A percentile compares a stretch with the other conserved stretches of the same genome.
Evolutionary conservation across 139 green algal genomes (phyloP).

Genomic region (Raphidocelis subcapitata): DNA sequence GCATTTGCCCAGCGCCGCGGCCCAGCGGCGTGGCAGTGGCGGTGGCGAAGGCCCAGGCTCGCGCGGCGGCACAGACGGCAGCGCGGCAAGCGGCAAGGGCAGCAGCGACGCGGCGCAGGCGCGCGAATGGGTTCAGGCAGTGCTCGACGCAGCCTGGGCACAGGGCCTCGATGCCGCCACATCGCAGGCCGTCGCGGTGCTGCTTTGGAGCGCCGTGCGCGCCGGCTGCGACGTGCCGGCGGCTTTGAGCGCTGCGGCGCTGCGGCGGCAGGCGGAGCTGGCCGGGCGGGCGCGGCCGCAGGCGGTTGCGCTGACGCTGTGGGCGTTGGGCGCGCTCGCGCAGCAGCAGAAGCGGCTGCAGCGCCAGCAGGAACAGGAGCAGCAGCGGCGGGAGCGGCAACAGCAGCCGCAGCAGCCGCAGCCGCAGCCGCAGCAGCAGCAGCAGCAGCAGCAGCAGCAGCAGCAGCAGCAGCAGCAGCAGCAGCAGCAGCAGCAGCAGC

Average conservation of each 20-base stretch:
- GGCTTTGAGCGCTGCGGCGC: neutral
- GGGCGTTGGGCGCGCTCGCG: neutral
- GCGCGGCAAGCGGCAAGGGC: neutral
- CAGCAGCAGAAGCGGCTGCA: neutral
- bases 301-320: neutral
- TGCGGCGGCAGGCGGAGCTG: neutral
- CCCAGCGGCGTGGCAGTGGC: neutral
- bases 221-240: neutral
- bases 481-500: constrained; percentile 2
- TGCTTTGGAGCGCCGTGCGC: too few species aligned
- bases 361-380: neutral
- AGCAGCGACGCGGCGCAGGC: neutral
- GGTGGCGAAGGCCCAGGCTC: neutral
- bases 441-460: too few species aligned
- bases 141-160: neutral
- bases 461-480: neutral
- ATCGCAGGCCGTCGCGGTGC: too few species aligned
- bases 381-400: neutral
- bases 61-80: neutral
- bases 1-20: too few species aligned
- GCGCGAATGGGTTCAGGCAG: neutral
- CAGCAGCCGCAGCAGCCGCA: neutral
- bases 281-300: neutral
- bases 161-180: neutral
- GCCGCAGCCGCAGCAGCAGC: neutral